Evolutionary conservation across 345 rosid species (phyloP), one percentile per base, ranked within the genome.

Genomic region (Acer campestre): DNA sequence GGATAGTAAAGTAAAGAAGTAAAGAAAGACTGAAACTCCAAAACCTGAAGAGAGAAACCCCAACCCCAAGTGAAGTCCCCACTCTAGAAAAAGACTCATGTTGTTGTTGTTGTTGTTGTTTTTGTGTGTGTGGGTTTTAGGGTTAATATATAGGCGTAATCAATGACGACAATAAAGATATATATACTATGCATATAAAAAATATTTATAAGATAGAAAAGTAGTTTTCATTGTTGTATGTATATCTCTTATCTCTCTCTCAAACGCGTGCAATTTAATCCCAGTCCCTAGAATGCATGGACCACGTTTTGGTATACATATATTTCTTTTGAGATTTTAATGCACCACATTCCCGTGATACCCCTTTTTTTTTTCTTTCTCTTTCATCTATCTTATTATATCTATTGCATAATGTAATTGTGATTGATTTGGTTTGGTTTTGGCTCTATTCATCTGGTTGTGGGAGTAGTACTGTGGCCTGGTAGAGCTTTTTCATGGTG

Each of bases 231-330:
- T 71, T 44, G 49, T 14, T 73, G 18, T 70, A 22, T 16, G 48
- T 18, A 6, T 3, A 65, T 61, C 20, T 23, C 35, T 27, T 38
- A 8, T 63, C 10, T 70, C 74, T 68, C 68, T 62, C 71, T 58
- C 42, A 53, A 58, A 22, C 65, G 85, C 85, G 84, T 83, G 88
- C 86, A 82, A 67, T 61, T 65, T 38, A 61, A 68, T 77, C 78
- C 73, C 76, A 68, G 68, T 82, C 62, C 83, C 68, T 68, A 71
- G 70, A 67, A 62, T 71, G 71, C 84, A 70, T 85, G 90, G 90
- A 85, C 86, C 90, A 80, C 90, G 80, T 79, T 75, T 67, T 12
- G 1, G 3, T 31, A 14, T 16, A 27, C 13, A 46, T 10, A 7
- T 42, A 70, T 73, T 61, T 61, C 70, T 62, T 76, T 68, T 14